Percentiles rank a stretch among this genome's conserved stretches.
These are phyloP conservation scores for Cyberlindnera nakhonratchasimensis DNA, from an alignment of 805 yeast genomes.

Conservation along the genomic window DNA sequence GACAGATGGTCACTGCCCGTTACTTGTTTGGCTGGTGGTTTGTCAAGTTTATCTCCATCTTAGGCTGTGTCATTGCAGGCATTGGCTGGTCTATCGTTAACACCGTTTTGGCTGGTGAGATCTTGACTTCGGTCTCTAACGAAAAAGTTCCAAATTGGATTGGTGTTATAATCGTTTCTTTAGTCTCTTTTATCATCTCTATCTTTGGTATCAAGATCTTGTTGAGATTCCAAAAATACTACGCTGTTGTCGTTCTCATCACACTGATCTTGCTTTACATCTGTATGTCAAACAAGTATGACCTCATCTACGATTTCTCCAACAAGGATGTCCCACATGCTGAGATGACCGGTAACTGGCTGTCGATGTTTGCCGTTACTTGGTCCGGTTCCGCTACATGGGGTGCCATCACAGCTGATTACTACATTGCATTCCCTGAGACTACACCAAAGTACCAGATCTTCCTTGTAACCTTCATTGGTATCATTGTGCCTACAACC, in stretches of 20 bases:
- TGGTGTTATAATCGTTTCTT: conserved; percentile 70
- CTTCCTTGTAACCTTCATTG: conserved; percentile 59
- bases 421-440: conserved; percentile 78
- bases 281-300: conserved; percentile 48
- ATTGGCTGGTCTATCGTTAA: conserved; percentile 89
- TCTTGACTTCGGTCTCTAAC: conserved; percentile 59
- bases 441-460: conserved; percentile 51
- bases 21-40: conserved; percentile 84
- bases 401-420: conserved; percentile 86
- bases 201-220: conserved; percentile 75
- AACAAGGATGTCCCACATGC: conserved; percentile 31
- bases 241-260: conserved; percentile 66
- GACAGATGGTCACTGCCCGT: conserved; percentile 84
- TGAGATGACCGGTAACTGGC: conserved; percentile 60
- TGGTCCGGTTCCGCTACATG: conserved; percentile 84
- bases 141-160: conserved; percentile 65
- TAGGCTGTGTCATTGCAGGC: conserved; percentile 64
- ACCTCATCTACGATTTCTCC: conserved; percentile 29
- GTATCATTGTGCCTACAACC: conserved; percentile 66
- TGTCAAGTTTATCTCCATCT: conserved; percentile 69
- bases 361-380: conserved; percentile 69
- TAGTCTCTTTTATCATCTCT: conserved; percentile 61
- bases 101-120: conserved; percentile 84
- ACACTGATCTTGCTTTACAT: conserved; percentile 68
- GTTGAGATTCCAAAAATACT: conserved; percentile 59